A percentile compares a stretch with the other conserved stretches of the same genome.
These are phyloP conservation scores for Tolypocladium paradoxum DNA, from an alignment of 2,329 filamentous ascomycete genomes.

Conservation along the genomic window DNA sequence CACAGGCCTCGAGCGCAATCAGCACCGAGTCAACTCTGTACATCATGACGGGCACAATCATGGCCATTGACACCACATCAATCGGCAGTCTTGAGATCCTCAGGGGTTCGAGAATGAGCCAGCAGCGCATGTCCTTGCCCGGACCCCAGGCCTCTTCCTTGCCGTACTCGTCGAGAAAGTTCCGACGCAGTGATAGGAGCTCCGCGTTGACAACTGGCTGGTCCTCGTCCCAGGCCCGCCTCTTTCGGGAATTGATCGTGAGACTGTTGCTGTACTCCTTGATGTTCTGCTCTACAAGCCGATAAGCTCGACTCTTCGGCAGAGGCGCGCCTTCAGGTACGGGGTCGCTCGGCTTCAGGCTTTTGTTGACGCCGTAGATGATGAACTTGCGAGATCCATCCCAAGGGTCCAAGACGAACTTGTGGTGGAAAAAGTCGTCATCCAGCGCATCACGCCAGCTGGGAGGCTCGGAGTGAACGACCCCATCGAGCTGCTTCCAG, in stretches of 20 bases:
- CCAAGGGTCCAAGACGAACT: conserved; percentile 45
- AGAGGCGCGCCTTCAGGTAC: conserved; percentile 47
- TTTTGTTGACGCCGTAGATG: conserved; percentile 38
- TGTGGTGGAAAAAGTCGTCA: conserved; percentile 37
- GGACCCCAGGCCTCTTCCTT: conserved; percentile 29
- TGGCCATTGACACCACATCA: conserved; percentile 58
- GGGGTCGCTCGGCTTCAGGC: conserved; percentile 52
- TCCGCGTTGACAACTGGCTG: conserved; percentile 76
- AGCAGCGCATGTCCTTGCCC: conserved; percentile 35
- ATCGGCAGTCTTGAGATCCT: conserved; percentile 65
- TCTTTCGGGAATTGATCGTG: conserved; percentile 47
- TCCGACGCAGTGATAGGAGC: conserved; percentile 65
- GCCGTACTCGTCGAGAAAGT: conserved; percentile 63
- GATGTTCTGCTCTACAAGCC: conserved; percentile 45
- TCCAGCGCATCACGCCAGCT: conserved; percentile 32
- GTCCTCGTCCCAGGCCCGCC: conserved; percentile 44
- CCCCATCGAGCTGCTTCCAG: conserved; percentile 43
- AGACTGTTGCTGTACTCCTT: conserved; percentile 76
- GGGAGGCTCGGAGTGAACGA: conserved; percentile 22
- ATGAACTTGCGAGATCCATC: conserved; percentile 56
- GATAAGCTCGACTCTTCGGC: conserved; percentile 32
- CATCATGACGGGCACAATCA: conserved; percentile 74
- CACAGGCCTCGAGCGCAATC: conserved; percentile 66
- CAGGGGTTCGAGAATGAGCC: conserved; percentile 67
- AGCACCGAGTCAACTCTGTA: conserved; percentile 73